Evolutionary conservation across 176 grass and related monocot genomes (phyloP), one percentile per base, ranked within the genome.

Genomic region (Rhipidocladum racemiflorum): DNA sequence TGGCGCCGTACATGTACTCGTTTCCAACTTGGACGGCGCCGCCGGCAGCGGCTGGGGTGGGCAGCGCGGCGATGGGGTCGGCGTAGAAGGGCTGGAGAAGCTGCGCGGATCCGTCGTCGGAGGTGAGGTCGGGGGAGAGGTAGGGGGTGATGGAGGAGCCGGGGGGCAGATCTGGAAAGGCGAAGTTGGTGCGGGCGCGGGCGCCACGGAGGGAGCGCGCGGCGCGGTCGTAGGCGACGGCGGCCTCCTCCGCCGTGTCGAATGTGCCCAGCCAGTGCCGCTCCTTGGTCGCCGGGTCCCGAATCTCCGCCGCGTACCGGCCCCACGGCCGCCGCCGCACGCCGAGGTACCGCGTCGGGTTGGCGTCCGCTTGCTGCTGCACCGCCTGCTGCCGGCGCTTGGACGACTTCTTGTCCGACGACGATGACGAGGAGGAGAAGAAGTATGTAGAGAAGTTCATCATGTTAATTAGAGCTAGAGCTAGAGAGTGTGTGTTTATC

Each of bases 181-280:
- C 96, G 78, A 99, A 99, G 96, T 99, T 99, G 85, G 92, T 95
- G 24, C 92, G 91, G 12, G 96, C 92, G 54, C 91, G 85, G 42
- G 85, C 65, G 30, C 96, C 96, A 49, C 92, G 89, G 68, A 99
- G 85, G 49, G 87, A 79, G 72, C 92, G 93, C 2, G 96, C 92
- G 17, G 96, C 87, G 74, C 96, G 96, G 81, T 99, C 96, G 81
- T 99, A 99, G 8, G 96, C 96, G 3, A 95, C 87, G 46, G 96
- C 96, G 34, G 96, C 96, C 89, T 95, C 96, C 86, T 99, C 96
- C 0, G 96, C 96, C 9, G 96, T 99, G 83, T 95, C 96, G 67
- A 99, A 99, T 10, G 96, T 99, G 9, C 96, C 96, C 1, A 99
- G 90, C 93, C 96, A 99, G 83, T 95, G 96, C 18, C 96, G 89